Evolutionary conservation across 257 asterid species (phyloP), one percentile per base, ranked within the genome.

Genomic region (Lavandula angustifolia): DNA sequence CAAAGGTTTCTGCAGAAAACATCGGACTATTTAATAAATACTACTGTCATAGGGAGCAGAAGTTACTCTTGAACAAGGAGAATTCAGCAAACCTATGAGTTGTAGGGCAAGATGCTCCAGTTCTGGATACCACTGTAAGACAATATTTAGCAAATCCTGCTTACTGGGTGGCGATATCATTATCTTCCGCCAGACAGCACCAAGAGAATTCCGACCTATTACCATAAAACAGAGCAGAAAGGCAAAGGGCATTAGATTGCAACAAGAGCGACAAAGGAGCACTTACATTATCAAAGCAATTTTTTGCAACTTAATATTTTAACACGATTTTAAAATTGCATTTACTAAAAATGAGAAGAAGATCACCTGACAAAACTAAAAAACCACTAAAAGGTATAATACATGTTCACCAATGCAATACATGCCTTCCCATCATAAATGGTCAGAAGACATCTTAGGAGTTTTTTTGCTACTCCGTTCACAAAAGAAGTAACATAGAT

Each of bases 171-270:
- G 66, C 44, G 79, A 77, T 32, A 87, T 71, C 85, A 78, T 80
- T 54, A 94, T 81, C 74, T 87, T 90, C 88, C 94, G 73, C 99
- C 99, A 94, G 66, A 86, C 78, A 64, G 89, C 87, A 64, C 92
- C 84, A 42, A 90, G 81, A 35, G 83, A 76, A 81, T 72, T 76
- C 73, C 76, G 83, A 53, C 95, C 99, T 92, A 52, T 64, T 56
- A 54, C 70, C 46, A 57, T 17, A 54, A 66, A 47, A 37, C 42
- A 49, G 47, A 58, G 60, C 48, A 57, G 57, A 68, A 49, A 64
- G 52, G n/a, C n/a, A n/a, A 63, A 60, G 48, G 37, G 48, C 9
- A 54, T 43, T 43, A 69, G 13, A 41, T 34, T 32, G 14, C 71
- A 69, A 57, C 27, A 54, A 46, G 5, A 73, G 18, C 8, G 62